Percentiles rank a stretch among this genome's conserved stretches.
These are phyloP conservation scores for Ogataea corticis DNA, from an alignment of 805 yeast species.

Conservation along the genomic window DNA sequence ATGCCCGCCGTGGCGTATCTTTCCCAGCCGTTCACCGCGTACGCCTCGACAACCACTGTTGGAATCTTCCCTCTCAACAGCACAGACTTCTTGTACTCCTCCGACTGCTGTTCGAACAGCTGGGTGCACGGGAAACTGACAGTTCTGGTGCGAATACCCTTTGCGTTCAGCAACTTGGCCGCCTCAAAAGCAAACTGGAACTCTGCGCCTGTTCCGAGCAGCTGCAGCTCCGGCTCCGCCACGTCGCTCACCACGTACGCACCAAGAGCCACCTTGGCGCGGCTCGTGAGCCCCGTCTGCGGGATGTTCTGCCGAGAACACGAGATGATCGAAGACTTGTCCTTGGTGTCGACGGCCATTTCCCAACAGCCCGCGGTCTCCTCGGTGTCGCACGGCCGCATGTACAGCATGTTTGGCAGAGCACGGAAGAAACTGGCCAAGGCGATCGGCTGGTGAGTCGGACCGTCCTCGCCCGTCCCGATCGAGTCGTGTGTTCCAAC, in stretches of 20 bases:
- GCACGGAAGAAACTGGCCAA: constrained; percentile 80
- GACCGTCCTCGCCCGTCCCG: constrained; percentile 92
- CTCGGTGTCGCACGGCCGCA: constrained; percentile 93
- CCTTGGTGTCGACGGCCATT: constrained; percentile 56
- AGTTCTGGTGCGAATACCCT: constrained; percentile 73
- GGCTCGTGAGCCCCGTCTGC: constrained; percentile 80
- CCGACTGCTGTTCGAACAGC: constrained; percentile 84
- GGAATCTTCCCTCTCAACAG: constrained; percentile 89
- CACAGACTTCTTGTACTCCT: constrained; percentile 77
- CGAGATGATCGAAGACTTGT: constrained; percentile 72
- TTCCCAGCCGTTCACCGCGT: constrained; percentile 89
- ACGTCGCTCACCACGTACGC: constrained; percentile 72
- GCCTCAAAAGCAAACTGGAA: constrained; percentile 80
- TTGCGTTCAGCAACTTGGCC: constrained; percentile 61
- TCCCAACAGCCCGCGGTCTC: constrained; percentile 81
- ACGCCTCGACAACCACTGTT: constrained; percentile 87
- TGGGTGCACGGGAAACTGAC: constrained; percentile 92
- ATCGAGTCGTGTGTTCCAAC: constrained; percentile 90
- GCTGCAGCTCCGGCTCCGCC: constrained; percentile 54
- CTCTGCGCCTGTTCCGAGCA: constrained; percentile 95
- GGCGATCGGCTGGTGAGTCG: constrained; percentile 91
- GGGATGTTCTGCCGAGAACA: constrained; percentile 85
- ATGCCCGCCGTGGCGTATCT: constrained; percentile 95
- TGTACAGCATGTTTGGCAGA: constrained; percentile 73
- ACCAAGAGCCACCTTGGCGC: constrained; percentile 90